Base-by-base conservation (phyloP, 1,284 basidiomycete species). In the Boletus nobilissimus region DNA sequence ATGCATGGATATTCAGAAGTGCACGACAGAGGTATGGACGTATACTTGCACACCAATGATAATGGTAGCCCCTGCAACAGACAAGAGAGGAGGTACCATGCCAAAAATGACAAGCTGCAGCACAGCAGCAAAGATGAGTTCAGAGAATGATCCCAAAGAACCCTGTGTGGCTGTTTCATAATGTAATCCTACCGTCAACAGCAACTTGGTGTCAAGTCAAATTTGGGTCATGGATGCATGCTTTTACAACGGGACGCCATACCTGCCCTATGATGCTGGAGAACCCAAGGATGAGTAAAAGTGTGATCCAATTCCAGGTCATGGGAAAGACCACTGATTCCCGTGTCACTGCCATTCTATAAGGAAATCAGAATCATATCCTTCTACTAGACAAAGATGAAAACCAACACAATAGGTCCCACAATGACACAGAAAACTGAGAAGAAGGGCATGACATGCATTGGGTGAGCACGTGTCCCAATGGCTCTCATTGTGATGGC, bases 361-460 rank as follows among this genome's bases (percentile, higher is more conserved):
- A 40, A 34, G 46, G 39, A 24, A 22, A 32, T 64, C 34, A 46
- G 60, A 46, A 24, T 36, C 24, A 24, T 22, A 48, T 13, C 14
- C 29, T 22, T n/a, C 6, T 26, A 29, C 14, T 24, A 46, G 60
- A 71, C 11, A 14, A 22, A 48, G 32, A 63, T 10, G 32, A 48
- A 63, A n/a, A 48, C 74, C 6, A 39, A 92, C 92, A 85, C 89
- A 77, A 92, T 77, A 19, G 86, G 84, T 3, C 91, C 89, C 3
- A 90, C 90, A 60, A 94, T 84, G 6, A 93, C 89, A 77, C 92
- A 93, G 81, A 91, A 89, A 39, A 90, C 85, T 0, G 94, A 92
- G 82, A 95, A 96, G 76, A 90, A 93, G 6, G 90, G 88, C 78
- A 96, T 89, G n/a, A 91, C 90, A 83, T 97, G 95, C 74, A 96